Percentiles rank a stretch among this genome's conserved stretches.
These are phyloP conservation scores for Austroboletus festivus DNA, from an alignment of 768 basidiomycete species.

Conservation along the genomic window DNA sequence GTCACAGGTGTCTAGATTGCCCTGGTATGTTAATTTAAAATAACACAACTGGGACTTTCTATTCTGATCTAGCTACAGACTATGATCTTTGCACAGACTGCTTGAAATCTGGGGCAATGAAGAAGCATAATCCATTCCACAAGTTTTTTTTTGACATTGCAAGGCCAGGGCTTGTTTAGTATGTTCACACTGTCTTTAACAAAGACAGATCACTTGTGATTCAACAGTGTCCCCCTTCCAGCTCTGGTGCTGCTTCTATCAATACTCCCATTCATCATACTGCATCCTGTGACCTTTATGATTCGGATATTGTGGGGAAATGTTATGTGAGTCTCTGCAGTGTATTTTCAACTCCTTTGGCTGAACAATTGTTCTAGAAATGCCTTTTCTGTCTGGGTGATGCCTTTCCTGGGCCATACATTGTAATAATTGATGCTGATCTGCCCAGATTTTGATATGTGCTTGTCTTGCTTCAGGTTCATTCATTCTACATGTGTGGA, in stretches of 20 bases:
- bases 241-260: background rate
- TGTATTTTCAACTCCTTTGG: background rate
- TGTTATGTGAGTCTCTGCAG: slow-evolving; percentile 57
- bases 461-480: slow-evolving; percentile 64
- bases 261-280: slow-evolving; percentile 44
- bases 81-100: slow-evolving; percentile 71
- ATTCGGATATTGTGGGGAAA: slow-evolving; percentile 62
- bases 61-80: slow-evolving; percentile 39
- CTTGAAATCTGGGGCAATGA: slow-evolving; percentile 45
- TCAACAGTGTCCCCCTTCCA: background rate
- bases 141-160: slow-evolving; percentile 73
- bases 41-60: background rate
- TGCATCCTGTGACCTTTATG: slow-evolving; percentile 77
- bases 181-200: slow-evolving; percentile 57
- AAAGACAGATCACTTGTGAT: slow-evolving; percentile 31
- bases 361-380: slow-evolving; percentile 50
- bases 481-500: slow-evolving; percentile 6
- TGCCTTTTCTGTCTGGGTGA: slow-evolving; percentile 63
- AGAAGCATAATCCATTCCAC: slow-evolving; percentile 59
- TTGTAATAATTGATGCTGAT: slow-evolving; percentile 6
- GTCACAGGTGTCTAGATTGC: slow-evolving; percentile 83
- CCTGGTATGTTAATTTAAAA: slow-evolving; percentile 48
- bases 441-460: slow-evolving; percentile 66
- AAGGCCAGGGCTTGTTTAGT: slow-evolving; percentile 60
- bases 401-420: background rate